Evolutionary conservation across 306 rosid species (phyloP), one percentile per base, ranked within the genome.

Genomic region (Vicia villosa): DNA sequence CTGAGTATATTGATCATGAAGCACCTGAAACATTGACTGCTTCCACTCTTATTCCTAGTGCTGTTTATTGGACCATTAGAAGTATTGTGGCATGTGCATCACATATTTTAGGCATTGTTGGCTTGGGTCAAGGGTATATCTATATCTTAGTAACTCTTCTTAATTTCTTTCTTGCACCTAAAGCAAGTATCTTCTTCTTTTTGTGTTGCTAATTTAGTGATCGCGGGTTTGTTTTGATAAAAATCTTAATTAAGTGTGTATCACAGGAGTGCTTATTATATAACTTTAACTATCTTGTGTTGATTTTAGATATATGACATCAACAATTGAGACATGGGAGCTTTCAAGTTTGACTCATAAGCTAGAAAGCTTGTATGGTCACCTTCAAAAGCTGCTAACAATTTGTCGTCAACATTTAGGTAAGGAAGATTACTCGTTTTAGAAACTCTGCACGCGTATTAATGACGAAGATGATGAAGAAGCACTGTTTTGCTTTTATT

Each of bases 11-110:
- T 64, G 62, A 85, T 36, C 24, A 69, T 14, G 84, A 85, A 14
- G 16, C 82, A 20, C 70, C 75, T 2, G 77, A 79, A 14, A 66
- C 68, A 36, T 5, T 66, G 22, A 10, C 69, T 21, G 69, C 72
- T 17, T 59, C 67, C n/a, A 58, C 61, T 74, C 79, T 51, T 69
- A 65, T 89, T 55, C 91, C 93, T 7, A 70, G 63, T 37, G 85
- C 91, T 68, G 91, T 80, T 21, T 89, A 89, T 80, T 89, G 96
- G 96, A 82, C 86, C 57, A 75, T 87, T 73, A 70, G 87, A 55
- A 62, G 96, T 73, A 77, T 79, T 41, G 81, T 89, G 15, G 69
- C 79, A 7, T 84, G 81, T 70, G 89, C 86, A 4, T 81, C 87
- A 0, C 96, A 85, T 16, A 52, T 83, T 65, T 17, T 71, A 34